Conservation (phyloP, 352 stramenopile genomes). For the Pilasporangium apinafurcum region DNA sequence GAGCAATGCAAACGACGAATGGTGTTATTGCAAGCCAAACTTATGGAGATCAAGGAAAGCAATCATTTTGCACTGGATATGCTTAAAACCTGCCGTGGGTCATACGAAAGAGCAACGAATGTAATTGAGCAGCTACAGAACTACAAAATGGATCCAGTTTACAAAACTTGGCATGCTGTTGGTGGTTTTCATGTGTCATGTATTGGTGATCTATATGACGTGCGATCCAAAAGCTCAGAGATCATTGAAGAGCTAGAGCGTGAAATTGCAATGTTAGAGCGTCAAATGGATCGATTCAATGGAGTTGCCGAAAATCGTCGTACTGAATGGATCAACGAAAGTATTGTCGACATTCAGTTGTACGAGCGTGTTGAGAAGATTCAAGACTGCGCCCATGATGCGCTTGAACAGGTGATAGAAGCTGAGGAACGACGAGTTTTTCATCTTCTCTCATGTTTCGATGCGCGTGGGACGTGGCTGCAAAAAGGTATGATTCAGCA, state of each 20-base stretch:
- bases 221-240: conserved; percentile 11
- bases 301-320: conserved; percentile 4
- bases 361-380: conserved; percentile 12
- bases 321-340: conserved; percentile 17
- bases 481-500: conserved; percentile 1
- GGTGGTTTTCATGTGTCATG: conserved; percentile 22
- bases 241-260: conserved; percentile 15
- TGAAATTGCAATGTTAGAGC: conserved; percentile 10
- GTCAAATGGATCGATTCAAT: conserved; percentile 3
- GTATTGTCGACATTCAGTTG: conserved; percentile 13
- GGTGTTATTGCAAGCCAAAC: conserved; percentile 6
- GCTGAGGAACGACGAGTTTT: conserved; percentile 19
- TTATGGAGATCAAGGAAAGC: conserved; percentile 10
- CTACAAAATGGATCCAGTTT: conserved; percentile 29
- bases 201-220: conserved; percentile 18
- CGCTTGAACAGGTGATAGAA: conserved; percentile 9
- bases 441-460: conserved; percentile 14
- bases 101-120: conserved; percentile 13
- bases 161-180: conserved; percentile 22
- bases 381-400: conserved; percentile 17
- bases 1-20: conserved; percentile 12
- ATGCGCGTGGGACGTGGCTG: conserved; percentile 16
- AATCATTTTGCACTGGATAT: conserved; percentile 13
- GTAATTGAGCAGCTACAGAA: conserved; percentile 15
- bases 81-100: conserved; percentile 12